These are phyloP conservation scores for Tagetes erecta DNA, from an alignment of 129 eudicot genomes.

Conservation along the genomic window DNA sequence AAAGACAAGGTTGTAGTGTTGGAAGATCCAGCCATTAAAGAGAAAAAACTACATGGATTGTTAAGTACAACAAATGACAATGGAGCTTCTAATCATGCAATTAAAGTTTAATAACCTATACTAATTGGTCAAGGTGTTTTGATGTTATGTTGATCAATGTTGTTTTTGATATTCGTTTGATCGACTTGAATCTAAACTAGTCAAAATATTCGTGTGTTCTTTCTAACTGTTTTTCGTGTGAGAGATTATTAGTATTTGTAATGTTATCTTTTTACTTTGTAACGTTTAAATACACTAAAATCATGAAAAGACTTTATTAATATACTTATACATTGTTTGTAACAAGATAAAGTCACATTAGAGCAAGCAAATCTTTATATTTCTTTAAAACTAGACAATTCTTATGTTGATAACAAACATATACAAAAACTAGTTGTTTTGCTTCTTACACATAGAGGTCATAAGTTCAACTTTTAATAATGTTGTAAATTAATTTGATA, in stretches of 20 bases:
- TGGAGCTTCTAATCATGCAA: constrained; percentile 49
- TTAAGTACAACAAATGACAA: constrained; percentile 34
- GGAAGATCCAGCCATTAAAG: constrained; percentile 82
- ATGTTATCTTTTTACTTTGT: too few species aligned
- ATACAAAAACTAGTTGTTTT: neutral
- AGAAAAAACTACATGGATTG: constrained; percentile 46
- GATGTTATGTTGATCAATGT: constrained; percentile 22
- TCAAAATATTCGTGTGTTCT: neutral
- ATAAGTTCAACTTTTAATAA: too few species aligned
- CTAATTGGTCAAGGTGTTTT: constrained; percentile 21
- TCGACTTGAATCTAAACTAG: constrained; percentile 19
- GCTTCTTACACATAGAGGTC: too few species aligned
- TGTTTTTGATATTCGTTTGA: constrained; percentile 20
- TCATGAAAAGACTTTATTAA: neutral
- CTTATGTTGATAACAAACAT: neutral
- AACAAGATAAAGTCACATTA: neutral
- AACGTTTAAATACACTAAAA: neutral
- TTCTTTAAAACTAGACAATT: neutral
- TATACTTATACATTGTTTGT: neutral
- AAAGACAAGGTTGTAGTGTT: constrained; percentile 66
- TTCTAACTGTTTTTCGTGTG: too few species aligned
- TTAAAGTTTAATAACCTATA: constrained; percentile 41
- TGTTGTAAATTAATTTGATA: too few species aligned
- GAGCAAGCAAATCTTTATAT: neutral
- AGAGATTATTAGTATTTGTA: neutral